Base-by-base conservation (phyloP, 2,329 filamentous ascomycete genomes). In the Pezizomycotina sp. region DNA sequence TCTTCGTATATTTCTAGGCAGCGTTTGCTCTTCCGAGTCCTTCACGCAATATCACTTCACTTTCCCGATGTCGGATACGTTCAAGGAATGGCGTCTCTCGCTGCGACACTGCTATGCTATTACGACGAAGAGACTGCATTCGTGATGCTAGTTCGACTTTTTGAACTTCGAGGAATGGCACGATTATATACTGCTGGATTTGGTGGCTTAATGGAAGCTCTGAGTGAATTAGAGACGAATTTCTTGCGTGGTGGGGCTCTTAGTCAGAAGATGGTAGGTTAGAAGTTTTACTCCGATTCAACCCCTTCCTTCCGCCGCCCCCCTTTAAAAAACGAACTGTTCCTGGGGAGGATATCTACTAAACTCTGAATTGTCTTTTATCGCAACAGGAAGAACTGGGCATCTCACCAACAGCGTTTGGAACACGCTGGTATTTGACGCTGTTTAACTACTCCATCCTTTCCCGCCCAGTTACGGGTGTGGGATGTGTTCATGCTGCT, bases 401-500 rank as follows among this genome's bases (percentile, higher is more conserved):
- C 45, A 89, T 98, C 49, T 73, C 81, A 26, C 73, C 81, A 12
- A 92, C 83, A 2, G 76, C 84, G n/a, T 98, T 93, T 54, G 89
- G 84, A 20, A 95, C 86, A 3, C 69, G 84, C 34, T 98, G 89
- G 89, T 98, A 98, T 55, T 66, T 98, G 33, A 98, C 89, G 2
- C 65, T 98, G 6, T 98, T 98, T 66, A 95, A 95, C 58, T 77
- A 95, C 53, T 91, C 82, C 10, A 80, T 98, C 33, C 89, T 98
- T 95, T 52, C 69, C 81, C 0, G 84, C 86, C 3, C 89, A 95
- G 57, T 72, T 98, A 22, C 77, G 89, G 31, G 78, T 98, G 10
- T 98, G 89, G 89, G 89, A 98, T 54, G 79, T 93, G 1, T 95
- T 95, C 59, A 82, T 98, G 69, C 71, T 98, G 9, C 69, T 95